A percentile compares a stretch with the other conserved stretches of the same genome.
Evolutionary conservation across 2,329 filamentous ascomycete genomes (phyloP).

Genomic region (Scleromitrula shiraiana): DNA sequence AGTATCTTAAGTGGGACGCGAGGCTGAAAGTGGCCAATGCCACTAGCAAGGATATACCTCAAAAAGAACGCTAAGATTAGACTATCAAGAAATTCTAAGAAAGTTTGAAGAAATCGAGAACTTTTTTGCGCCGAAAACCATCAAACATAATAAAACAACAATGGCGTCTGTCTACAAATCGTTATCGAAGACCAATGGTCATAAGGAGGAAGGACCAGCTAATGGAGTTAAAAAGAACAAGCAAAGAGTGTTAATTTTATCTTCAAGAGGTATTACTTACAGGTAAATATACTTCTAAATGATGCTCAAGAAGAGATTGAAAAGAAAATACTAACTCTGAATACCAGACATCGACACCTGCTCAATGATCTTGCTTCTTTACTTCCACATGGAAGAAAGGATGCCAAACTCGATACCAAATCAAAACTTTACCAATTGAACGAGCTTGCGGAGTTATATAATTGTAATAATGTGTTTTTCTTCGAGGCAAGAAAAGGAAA

Average conservation of each 20-base stretch:
- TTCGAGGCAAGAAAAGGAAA: slow-evolving; percentile 92
- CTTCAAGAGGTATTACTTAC: slow-evolving; percentile 86
- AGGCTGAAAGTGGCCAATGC: background rate
- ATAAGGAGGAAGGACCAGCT: slow-evolving; percentile 40
- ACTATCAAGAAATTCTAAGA: slow-evolving; percentile 17
- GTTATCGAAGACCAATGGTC: slow-evolving; percentile 51
- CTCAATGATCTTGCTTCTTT: slow-evolving; percentile 82
- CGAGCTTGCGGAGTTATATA: slow-evolving; percentile 67
- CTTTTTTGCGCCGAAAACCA: slow-evolving; percentile 19
- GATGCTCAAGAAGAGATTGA: slow-evolving; percentile 2
- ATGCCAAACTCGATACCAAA: slow-evolving; percentile 95
- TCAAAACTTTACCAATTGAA: slow-evolving; percentile 78
- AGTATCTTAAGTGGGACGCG: background rate
- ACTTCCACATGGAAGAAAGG: slow-evolving; percentile 86
- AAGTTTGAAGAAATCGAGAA: slow-evolving; percentile 12
- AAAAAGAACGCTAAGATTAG: slow-evolving; percentile 21
- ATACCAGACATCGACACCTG: slow-evolving; percentile 78
- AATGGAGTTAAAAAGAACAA: slow-evolving; percentile 54
- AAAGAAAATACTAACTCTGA: slow-evolving; percentile 3
- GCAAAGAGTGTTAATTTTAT: slow-evolving; percentile 80
- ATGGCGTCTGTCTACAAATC: slow-evolving; percentile 74
- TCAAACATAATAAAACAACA: slow-evolving; percentile 3
- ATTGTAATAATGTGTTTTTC: slow-evolving; percentile 91
- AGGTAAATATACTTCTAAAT: slow-evolving; percentile 43
- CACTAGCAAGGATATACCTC: slow-evolving; percentile 5